Conservation (phyloP, 2,329 filamentous ascomycete genomes). For the Sclerotinia minor region DNA sequence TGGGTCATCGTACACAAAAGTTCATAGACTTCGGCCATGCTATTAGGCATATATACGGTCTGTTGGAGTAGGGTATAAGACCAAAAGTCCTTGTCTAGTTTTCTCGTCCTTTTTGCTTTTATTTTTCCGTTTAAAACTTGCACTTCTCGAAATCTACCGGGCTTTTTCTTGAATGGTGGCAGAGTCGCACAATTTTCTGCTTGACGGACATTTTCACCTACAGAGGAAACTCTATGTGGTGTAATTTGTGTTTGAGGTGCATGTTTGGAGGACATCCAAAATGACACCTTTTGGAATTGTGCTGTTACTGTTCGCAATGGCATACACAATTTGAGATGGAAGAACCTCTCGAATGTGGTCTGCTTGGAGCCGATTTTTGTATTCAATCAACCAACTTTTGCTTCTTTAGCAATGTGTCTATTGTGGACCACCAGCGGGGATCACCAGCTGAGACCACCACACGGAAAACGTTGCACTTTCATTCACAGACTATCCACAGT, state of each 20-base stretch:
- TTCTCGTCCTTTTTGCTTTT: neutral
- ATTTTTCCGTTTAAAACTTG: neutral
- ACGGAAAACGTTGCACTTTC: neutral
- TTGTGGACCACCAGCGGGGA: neutral
- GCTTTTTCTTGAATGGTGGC: neutral
- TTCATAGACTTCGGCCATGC: neutral
- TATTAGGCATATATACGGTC: conserved; percentile 1
- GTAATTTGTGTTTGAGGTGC: neutral
- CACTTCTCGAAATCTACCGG: neutral
- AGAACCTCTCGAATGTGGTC: neutral
- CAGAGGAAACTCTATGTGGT: neutral
- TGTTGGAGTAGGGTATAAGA: conserved; percentile 6
- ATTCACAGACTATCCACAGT: neutral
- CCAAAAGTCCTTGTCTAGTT: conserved; percentile 1
- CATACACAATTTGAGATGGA: neutral
- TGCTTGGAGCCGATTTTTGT: neutral
- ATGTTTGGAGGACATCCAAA: neutral
- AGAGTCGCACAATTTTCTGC: neutral
- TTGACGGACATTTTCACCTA: neutral
- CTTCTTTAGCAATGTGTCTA: neutral
- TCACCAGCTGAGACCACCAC: neutral
- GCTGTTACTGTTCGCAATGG: neutral
- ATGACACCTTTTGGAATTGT: neutral
- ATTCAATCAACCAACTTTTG: neutral
- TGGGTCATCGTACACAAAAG: conserved; percentile 14